These are phyloP conservation scores for Thielaviopsis populi DNA, from an alignment of 2,329 filamentous ascomycete species.

Conservation along the genomic window DNA sequence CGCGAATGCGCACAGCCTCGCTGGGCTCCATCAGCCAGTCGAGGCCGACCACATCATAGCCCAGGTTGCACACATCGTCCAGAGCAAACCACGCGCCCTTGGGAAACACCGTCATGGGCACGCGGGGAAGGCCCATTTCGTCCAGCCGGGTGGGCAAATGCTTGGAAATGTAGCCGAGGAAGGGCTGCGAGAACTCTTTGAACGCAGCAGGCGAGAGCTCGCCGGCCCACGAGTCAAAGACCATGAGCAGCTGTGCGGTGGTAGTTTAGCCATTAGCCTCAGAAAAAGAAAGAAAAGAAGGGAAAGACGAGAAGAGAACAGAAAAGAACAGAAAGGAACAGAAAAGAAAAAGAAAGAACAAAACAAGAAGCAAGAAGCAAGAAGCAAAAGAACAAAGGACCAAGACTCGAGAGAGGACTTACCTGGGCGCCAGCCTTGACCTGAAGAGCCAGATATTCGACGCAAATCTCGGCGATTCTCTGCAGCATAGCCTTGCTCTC, in stretches of 20 bases:
- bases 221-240: conserved; percentile 97
- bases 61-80: conserved; percentile 70
- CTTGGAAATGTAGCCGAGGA: conserved; percentile 67
- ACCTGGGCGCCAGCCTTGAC: conserved; percentile 86
- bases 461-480: conserved; percentile 88
- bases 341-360: background rate
- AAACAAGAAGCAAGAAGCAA: too few relatives aligned
- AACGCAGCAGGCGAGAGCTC: conserved; percentile 79
- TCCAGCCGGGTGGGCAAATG: conserved; percentile 60
- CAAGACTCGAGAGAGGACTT: conserved; percentile 19
- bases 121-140: conserved; percentile 59
- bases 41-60: conserved; percentile 85
- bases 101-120: conserved; percentile 96
- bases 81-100: conserved; percentile 96
- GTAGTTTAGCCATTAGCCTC: background rate
- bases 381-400: background rate
- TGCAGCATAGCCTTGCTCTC: conserved; percentile 68
- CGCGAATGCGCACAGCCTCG: conserved; percentile 65
- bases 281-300: background rate
- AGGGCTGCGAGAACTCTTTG: conserved; percentile 72
- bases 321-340: background rate
- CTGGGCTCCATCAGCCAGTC: conserved; percentile 90
- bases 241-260: conserved; percentile 59
- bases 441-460: conserved; percentile 85
- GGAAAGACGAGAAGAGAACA: background rate